Evolutionary conservation across 139 green algal species (phyloP), one percentile per base, ranked within the genome.

Genomic region (Chlorella sp.): DNA sequence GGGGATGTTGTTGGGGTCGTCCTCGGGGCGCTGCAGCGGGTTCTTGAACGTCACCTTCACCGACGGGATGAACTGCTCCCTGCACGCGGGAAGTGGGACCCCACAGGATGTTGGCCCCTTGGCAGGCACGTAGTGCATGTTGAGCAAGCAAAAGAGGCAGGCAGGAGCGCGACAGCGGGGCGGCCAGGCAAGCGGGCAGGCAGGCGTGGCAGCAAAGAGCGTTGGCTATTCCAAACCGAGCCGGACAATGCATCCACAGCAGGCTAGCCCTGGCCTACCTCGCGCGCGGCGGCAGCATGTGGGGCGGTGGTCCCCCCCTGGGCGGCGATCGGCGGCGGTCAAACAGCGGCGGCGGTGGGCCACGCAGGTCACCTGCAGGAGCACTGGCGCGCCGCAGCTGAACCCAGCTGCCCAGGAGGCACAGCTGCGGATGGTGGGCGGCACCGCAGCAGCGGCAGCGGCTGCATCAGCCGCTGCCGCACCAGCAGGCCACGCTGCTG

Each of bases 1-100:
- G 68, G 85, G 85, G 69, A 88, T 88, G 85, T 88, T 88, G 85
- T 88, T 88, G 26, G 85, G 85, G 69, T 88, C 85, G 69, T 88
- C 85, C 40, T 88, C 85, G 1, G 85, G 85, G 4, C 85, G 85
- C 85, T 88, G 85, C 30, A 88, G 30, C 32, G 85, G 85, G 69
- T 88, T 88, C 85, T 88, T 88, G 85, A 88, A 88, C 11, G 85
- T 88, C 42, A 88, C 85, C 28, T 71, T 71, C 40, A 81, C 69
- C 32, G 85, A 82, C 21, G 69, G 85, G 39, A 82, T 34, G 39
- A 53, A 1, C n/a, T 53, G 48, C 0, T 81, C 85, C 32, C 85
- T 88, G 69, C 64, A 80, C 32, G 66, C 11, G 28, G 39, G 24
- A 21, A 12, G 40, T 28, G 28, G 32, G 53, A 32, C 30, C 53